Evolutionary conservation across 257 asterid species (phyloP).

Genomic region (Fraxinus excelsior): DNA sequence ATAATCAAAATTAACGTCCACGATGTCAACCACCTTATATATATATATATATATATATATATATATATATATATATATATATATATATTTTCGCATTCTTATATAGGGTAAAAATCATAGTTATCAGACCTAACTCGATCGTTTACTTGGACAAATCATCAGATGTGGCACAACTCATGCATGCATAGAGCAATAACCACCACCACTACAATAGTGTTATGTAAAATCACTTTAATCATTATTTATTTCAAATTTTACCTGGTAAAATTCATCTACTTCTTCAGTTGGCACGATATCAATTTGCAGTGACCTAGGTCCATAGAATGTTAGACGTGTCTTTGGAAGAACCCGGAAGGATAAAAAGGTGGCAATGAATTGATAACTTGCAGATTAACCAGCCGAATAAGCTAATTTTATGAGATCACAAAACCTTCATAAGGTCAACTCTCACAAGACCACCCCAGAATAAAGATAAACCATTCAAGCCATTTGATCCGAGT

Average conservation of each 20-base stretch:
- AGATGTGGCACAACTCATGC: not conserved
- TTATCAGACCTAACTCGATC: no score
- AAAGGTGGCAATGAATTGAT: slow-evolving; percentile 12
- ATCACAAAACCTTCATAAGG: slow-evolving; percentile 60
- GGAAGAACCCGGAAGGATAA: slow-evolving; percentile 63
- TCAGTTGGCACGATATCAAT: slow-evolving; percentile 74
- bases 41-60: no score
- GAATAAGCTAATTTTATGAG: slow-evolving; percentile 25
- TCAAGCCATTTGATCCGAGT: slow-evolving; percentile 65
- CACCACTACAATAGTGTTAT: no score
- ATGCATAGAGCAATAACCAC: no score
- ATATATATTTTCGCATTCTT: no score
- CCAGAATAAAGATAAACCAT: slow-evolving; percentile 90
- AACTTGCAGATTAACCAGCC: slow-evolving; percentile 14
- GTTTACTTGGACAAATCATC: no score
- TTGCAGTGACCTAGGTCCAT: slow-evolving; percentile 91
- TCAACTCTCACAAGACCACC: slow-evolving; percentile 97
- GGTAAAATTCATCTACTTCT: slow-evolving; percentile 84
- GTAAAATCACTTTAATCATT: slow-evolving; percentile 13
- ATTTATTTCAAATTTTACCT: slow-evolving; percentile 42
- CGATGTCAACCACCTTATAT: no score
- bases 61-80: no score
- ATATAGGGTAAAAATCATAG: no score
- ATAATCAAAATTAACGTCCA: no score
- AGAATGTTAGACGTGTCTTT: slow-evolving; percentile 72